Percentiles rank a stretch among this genome's conserved stretches.
Evolutionary conservation across 1,139 yeast species (phyloP).

Genomic region (Diutina pseudorugosa): DNA sequence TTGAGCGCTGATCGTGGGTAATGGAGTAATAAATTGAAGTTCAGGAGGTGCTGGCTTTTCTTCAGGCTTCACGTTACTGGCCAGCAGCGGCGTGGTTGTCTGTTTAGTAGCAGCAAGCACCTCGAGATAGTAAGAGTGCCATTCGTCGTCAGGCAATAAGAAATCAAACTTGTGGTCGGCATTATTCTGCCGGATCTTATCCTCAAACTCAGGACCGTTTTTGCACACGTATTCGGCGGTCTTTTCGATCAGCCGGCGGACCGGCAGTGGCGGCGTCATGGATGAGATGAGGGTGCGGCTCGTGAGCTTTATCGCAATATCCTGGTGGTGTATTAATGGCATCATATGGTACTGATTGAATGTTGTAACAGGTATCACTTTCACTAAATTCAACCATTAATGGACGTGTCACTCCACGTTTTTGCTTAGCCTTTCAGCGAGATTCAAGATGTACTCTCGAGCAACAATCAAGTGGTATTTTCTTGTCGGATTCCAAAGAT

Average conservation of each 20-base stretch:
- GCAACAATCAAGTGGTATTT: too few species aligned
- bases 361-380: too few species aligned
- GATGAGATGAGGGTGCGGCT: background rate
- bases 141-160: slow-evolving; percentile 39
- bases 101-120: background rate
- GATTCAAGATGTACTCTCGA: too few species aligned
- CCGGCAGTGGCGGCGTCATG: slow-evolving; percentile 41
- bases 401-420: too few species aligned
- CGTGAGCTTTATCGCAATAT: too few species aligned
- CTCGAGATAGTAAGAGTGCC: slow-evolving; percentile 38
- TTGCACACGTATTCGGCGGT: slow-evolving; percentile 61
- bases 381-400: too few species aligned
- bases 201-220: slow-evolving; percentile 59
- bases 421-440: too few species aligned
- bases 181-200: slow-evolving; percentile 37
- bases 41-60: slow-evolving; percentile 17
- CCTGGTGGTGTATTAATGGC: too few species aligned
- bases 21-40: slow-evolving; percentile 33
- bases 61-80: background rate
- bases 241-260: slow-evolving; percentile 47
- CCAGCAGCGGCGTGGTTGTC: background rate
- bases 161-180: slow-evolving; percentile 44
- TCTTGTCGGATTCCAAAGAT: too few species aligned
- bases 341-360: too few species aligned
- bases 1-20: slow-evolving; percentile 45